Evolutionary conservation across 164 flowering plant species (phyloP).

Genomic region (Protea cynaroides): DNA sequence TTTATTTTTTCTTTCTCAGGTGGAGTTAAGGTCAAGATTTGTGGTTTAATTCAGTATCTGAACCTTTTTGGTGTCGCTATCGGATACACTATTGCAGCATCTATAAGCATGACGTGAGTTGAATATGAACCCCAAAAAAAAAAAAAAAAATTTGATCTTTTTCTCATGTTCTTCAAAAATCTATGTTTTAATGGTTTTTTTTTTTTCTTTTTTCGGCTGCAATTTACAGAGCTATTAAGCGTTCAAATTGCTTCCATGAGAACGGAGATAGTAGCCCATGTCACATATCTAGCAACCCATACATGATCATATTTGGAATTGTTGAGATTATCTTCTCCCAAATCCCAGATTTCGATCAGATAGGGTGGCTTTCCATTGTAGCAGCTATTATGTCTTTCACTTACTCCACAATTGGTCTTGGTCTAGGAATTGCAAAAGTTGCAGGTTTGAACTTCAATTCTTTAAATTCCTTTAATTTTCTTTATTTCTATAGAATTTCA

Average conservation of each 20-base stretch:
- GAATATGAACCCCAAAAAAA: not conserved
- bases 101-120: constrained; percentile 56
- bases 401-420: constrained; percentile 49
- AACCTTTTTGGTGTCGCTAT: constrained; percentile 42
- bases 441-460: constrained; percentile 24
- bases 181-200: not conserved
- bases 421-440: constrained; percentile 45
- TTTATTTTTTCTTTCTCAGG: constrained; percentile 29
- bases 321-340: constrained; percentile 41
- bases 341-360: constrained; percentile 51
- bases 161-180: not conserved
- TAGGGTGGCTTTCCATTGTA: constrained; percentile 61
- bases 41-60: constrained; percentile 39
- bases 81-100: constrained; percentile 55
- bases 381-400: constrained; percentile 68
- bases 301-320: constrained; percentile 47
- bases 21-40: constrained; percentile 34
- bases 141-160: too few relatives aligned
- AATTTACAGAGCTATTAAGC: constrained; percentile 43
- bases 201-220: not conserved
- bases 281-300: constrained; percentile 35
- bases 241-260: constrained; percentile 55
- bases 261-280: constrained; percentile 33
- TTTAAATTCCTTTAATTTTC: not conserved
- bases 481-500: not conserved